Evolutionary conservation across 2,329 filamentous ascomycete species (phyloP).

Genomic region (Penicillium oxalicum): DNA sequence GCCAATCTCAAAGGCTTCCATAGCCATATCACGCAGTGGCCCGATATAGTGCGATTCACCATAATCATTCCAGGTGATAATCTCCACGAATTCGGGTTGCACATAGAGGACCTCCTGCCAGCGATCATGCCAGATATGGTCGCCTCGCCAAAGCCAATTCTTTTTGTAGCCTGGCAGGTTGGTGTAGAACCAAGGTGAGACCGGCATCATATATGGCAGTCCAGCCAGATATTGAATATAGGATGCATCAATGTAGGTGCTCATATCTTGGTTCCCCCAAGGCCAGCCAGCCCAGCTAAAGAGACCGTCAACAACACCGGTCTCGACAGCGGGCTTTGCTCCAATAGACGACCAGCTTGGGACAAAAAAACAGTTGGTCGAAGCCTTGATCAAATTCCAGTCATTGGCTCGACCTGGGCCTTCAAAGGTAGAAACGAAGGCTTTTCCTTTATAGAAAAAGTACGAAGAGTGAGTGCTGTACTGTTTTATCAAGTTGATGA

Average conservation of each 20-base stretch:
- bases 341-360: conserved; percentile 43
- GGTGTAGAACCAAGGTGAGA: conserved; percentile 54
- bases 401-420: conserved; percentile 39
- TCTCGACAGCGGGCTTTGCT: conserved; percentile 20
- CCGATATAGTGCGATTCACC: conserved; percentile 57
- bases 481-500: conserved; percentile 21
- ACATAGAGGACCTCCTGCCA: conserved; percentile 52
- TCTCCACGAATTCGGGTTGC: conserved; percentile 49
- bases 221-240: conserved; percentile 38
- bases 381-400: conserved; percentile 41
- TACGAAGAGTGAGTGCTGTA: conserved; percentile 23
- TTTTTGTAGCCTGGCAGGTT: conserved; percentile 49
- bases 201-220: conserved; percentile 38
- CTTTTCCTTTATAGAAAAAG: conserved; percentile 24
- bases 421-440: conserved; percentile 43
- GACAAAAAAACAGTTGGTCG: conserved; percentile 40
- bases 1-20: too few species aligned
- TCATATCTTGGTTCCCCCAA: conserved; percentile 31
- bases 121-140: conserved; percentile 55
- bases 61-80: conserved; percentile 58
- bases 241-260: conserved; percentile 31
- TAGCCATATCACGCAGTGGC: conserved; percentile 29
- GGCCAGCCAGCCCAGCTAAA: conserved; percentile 45
- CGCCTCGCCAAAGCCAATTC: conserved; percentile 59
- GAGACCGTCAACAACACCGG: conserved; percentile 32